Base-by-base conservation (phyloP, 2,329 filamentous ascomycete genomes). In the Salinomyces thailandicus region DNA sequence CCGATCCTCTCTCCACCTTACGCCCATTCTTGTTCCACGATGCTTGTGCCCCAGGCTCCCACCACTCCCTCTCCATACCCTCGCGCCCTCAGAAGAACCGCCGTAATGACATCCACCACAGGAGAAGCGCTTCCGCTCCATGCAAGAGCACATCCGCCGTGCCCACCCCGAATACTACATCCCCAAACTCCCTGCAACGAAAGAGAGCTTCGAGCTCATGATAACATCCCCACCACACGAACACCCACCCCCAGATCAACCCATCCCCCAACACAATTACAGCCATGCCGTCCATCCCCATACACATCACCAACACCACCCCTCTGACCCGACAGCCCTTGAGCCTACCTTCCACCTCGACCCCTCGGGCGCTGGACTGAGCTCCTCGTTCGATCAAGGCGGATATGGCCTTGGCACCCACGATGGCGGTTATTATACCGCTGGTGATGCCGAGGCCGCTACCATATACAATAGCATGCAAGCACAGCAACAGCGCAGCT, bases 91-190 rank as follows among this genome's bases (percentile, higher is more conserved):
- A n/a, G n/a, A n/a, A n/a, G n/a, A n/a, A n/a, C n/a, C n/a, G n/a
- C n/a, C n/a, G n/a, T n/a, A 22, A 54, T 54, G 51, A 42, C 46
- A 52, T 43, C 36, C 51, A 34, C 41, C 48, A 61, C 64, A 93
- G 85, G 85, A 93, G 69, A 93, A 93, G 66, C 77, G 85, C 51
- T 98, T 87, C 68, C 86, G 91, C 62, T 96, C 89, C 46, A 96
- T 98, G 85, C 91, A 96, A 66, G 91, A 98, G 73, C 91, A 98
- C 59, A 96, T 98, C 56, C 85, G 91, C 54, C 81, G 91, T 62
- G 89, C 91, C 50, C 91, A 98, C 61, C 89, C 89, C 43, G 86
- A 93, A 61, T 82, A 95, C 62, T 96, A 96, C 67, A 93, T 98
- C 53, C 80, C 91, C 33, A 95, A 96, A 74, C 81, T 96, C 52